Base-by-base conservation (phyloP, 1,139 yeast genomes). In the Williopsis jadinii region DNA sequence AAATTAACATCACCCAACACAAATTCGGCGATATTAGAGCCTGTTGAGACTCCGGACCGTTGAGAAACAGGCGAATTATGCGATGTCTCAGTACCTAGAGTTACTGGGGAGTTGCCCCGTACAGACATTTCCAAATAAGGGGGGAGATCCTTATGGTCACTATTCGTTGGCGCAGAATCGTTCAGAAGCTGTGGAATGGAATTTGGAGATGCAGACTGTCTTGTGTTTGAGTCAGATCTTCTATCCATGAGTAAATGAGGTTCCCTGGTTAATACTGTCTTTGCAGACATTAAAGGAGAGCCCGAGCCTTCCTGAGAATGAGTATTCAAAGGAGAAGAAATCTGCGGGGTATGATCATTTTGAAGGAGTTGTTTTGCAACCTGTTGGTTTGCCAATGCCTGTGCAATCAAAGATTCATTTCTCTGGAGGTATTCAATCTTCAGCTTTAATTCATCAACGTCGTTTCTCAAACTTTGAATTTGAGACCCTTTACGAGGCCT, bases 401-500 rank as follows among this genome's bases (percentile, higher is more conserved):
- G 80, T 0, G 87, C 78, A 36, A 82, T 71, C 9, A 83, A 60
- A 26, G 76, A 72, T 63, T 77, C 95, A 63, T 82, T 84, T 51
- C 81, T 71, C 32, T 86, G 80, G 29, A 86, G 62, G 64, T 77
- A 73, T 54, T 84, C 92, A 42, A 87, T 82, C 62, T 86, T 86
- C 30, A 84, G 73, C 50, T 84, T 78, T 50, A 88, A 66, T 49
- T 84, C 90, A 53, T 83, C 90, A 13, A 88, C 87, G 54, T 90
- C 97, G 54, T 84, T 85, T 53, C 88, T 75, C 53, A 88, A 67
- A 38, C 83, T 73, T 55, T 87, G 95, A 34, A 88, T 81, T 61
- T 87, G 96, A 3, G 92, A 83, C 1, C 96, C 96, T 61, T 87
- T 88, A 55, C 85, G 83, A 4, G 97, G 97, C 55, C 90, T 74